Percentiles rank a stretch among this genome's conserved stretches.
These are phyloP conservation scores for Mucor indicus DNA, from an alignment of 371 early-diverging fungal genomes.

Conservation along the genomic window DNA sequence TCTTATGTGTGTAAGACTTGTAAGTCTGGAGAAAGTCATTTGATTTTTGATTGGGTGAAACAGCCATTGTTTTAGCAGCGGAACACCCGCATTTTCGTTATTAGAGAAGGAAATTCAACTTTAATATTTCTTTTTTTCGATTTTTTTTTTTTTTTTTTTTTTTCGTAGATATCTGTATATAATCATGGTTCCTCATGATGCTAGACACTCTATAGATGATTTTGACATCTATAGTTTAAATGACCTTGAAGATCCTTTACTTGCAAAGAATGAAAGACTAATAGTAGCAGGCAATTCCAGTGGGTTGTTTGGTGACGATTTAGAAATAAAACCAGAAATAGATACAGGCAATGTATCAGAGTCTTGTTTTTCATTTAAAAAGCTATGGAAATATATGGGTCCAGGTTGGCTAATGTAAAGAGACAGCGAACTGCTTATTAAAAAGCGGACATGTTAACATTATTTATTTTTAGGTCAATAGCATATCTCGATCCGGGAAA, in stretches of 20 bases:
- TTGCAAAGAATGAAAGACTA: constrained; percentile 2
- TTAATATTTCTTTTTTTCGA: not conserved
- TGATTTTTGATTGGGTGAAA: no score
- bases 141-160: not conserved
- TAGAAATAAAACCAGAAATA: constrained; percentile 44
- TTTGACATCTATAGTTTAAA: constrained; percentile 5
- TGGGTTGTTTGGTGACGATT: constrained; percentile 20
- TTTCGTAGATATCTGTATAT: constrained; percentile 8
- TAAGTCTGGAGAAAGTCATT: no score
- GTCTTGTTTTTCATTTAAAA: constrained; percentile 40
- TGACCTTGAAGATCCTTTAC: constrained; percentile 6
- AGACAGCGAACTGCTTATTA: not conserved
- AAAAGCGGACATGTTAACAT: not conserved
- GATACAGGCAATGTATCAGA: constrained; percentile 35
- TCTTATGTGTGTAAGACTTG: no score
- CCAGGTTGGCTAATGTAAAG: constrained; percentile 55
- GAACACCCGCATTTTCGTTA: not conserved
- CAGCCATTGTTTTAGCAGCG: no score
- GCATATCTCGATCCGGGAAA: constrained; percentile 80
- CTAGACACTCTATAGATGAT: constrained; percentile 11
- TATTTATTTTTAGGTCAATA: constrained; percentile 49
- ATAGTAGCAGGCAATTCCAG: not conserved
- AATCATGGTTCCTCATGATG: constrained; percentile 23
- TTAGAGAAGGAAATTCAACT: not conserved
- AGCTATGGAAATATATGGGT: constrained; percentile 54